Base-by-base conservation (phyloP, 2,329 filamentous ascomycete species). In the Gnomoniopsis sp. region DNA sequence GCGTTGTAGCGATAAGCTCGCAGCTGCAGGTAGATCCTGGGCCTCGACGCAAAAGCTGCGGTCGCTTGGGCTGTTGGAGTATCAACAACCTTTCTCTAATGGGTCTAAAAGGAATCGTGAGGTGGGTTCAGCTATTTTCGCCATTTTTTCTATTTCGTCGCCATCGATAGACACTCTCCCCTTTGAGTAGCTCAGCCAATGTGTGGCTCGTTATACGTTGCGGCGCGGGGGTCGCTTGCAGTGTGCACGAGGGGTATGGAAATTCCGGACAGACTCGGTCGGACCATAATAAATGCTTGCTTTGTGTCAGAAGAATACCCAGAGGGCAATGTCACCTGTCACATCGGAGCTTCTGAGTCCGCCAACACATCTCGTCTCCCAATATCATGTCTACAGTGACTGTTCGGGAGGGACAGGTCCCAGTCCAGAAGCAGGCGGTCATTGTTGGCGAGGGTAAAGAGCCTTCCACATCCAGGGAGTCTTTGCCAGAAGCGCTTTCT, bases 401-500 rank as follows among this genome's bases (percentile, higher is more conserved):
- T 17, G 56, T 49, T 17, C 52, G 50, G 47, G 26, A 30, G 26
- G 51, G 23, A 12, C 34, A 46, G n/a, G 41, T 23, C 3, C 10
- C 14, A 8, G n/a, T 43, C 43, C 49, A 41, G 3, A 53, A 54
- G n/a, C 21, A 52, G 10, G 17, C 2, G 2, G 17, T 8, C 1
- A 23, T 12, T 22, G 8, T 33, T 21, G 50, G 17, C 1, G 49
- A 36, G 17, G 54, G 58, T 15, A 60, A 60, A 21, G 58, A 53
- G 10, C 43, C 43, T 17, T 33, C 50, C n/a, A 47, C 36, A 1
- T 51, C 58, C 10, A 57, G 21, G 33, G 43, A 49, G 11, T 61
- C 60, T n/a, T 41, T 50, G 19, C 47, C 61, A 6, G 44, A 41
- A 12, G 14, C 34, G 4, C 68, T 69, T 10, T 64, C 68, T 0